These are phyloP conservation scores for Trametes punicea DNA, from an alignment of 768 basidiomycete genomes.

Conservation along the genomic window DNA sequence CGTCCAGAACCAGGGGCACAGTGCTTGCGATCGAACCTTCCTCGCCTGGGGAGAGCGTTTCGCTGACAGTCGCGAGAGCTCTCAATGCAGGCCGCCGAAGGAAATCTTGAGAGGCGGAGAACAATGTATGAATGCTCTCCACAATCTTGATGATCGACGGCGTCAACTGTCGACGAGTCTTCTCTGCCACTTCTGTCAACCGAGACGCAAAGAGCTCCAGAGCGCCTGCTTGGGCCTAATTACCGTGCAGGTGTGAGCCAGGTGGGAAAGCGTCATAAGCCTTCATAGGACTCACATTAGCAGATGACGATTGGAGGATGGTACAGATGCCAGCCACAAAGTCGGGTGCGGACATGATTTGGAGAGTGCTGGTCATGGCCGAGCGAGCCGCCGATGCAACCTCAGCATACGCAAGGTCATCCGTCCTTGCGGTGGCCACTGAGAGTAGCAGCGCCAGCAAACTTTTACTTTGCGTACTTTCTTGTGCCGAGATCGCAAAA, in stretches of 20 bases:
- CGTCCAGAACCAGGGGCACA: conserved; percentile 55
- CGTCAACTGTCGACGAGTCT: conserved; percentile 50
- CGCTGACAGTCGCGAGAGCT: conserved; percentile 58
- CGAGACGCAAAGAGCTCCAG: conserved; percentile 68
- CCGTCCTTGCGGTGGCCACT: conserved; percentile 15
- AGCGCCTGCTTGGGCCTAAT: conserved; percentile 64
- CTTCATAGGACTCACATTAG: conserved; percentile 50
- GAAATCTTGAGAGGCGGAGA: conserved; percentile 40
- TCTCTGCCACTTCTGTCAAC: conserved; percentile 54
- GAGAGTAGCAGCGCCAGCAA: conserved; percentile 35
- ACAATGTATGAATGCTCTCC: conserved; percentile 44
- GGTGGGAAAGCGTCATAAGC: not conserved
- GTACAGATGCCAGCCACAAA: conserved; percentile 58
- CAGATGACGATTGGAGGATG: conserved; percentile 49
- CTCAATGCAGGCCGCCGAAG: conserved; percentile 49
- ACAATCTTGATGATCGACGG: conserved; percentile 53
- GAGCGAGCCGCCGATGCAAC: conserved; percentile 46
- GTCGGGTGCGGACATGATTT: conserved; percentile 63
- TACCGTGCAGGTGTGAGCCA: conserved; percentile 4
- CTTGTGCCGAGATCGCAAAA: conserved; percentile 16
- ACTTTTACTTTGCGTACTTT: conserved; percentile 44
- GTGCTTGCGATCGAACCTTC: conserved; percentile 57
- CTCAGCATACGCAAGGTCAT: conserved; percentile 29
- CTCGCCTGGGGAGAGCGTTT: conserved; percentile 60
- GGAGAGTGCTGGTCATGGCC: conserved; percentile 53